Evolutionary conservation across 805 yeast genomes (phyloP).

Genomic region (Yarrowia sp.): DNA sequence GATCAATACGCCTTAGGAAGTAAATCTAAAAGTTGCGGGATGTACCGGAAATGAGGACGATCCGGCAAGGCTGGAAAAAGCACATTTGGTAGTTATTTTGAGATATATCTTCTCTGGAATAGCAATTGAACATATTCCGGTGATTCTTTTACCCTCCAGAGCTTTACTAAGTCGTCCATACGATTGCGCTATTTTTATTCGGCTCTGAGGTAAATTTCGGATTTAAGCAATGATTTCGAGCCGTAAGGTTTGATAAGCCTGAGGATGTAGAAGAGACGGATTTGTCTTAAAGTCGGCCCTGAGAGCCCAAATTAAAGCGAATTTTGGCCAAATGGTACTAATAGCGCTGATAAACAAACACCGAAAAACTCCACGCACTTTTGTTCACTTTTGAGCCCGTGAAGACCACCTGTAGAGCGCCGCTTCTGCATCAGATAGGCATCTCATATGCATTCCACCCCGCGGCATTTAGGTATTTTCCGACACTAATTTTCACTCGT

Average conservation of each 20-base stretch:
- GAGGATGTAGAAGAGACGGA: neutral
- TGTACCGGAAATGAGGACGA: neutral
- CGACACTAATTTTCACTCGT: neutral
- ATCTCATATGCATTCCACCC: conserved; percentile 14
- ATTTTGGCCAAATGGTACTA: too few relatives aligned
- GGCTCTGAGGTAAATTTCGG: conserved; percentile 9
- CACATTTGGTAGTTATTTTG: too few relatives aligned
- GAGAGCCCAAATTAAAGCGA: neutral
- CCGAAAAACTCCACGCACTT: neutral
- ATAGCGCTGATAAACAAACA: neutral
- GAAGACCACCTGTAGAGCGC: neutral
- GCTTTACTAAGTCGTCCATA: too few relatives aligned
- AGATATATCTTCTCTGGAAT: too few relatives aligned
- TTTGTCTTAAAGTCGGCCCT: neutral
- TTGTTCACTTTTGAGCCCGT: neutral
- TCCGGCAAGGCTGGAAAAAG: neutral
- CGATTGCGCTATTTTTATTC: neutral
- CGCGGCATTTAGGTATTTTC: conserved; percentile 19
- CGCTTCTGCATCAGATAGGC: neutral
- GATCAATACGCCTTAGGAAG: neutral
- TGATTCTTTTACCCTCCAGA: too few relatives aligned
- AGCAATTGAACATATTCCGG: too few relatives aligned
- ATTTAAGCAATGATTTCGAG: neutral
- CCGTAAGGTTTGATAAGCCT: neutral
- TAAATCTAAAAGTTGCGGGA: neutral